phyloP scores from a whole-genome alignment of 495 filamentous ascomycete species.

The Zalerion maritima region DNA sequence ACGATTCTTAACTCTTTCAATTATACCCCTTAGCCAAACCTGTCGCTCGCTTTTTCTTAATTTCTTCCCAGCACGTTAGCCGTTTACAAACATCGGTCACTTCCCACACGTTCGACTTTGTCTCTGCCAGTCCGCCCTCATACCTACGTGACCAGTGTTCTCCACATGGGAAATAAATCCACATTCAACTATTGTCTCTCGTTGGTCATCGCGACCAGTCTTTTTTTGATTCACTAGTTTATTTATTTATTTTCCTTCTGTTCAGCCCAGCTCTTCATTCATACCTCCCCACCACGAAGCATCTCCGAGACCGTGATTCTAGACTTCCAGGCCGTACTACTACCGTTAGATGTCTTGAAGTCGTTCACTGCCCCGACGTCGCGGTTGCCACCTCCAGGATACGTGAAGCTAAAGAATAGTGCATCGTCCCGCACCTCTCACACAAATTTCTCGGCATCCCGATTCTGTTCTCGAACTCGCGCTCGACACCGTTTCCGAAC shows the following conservation, averaged over 20 bases:
- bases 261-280: slow-evolving; percentile 4
- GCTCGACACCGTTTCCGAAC: slow-evolving; percentile 9
- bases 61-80: neutral
- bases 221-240: no score
- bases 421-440: no score
- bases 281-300: slow-evolving; percentile 8
- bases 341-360: slow-evolving; percentile 3
- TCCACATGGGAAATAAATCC: no score
- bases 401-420: no score
- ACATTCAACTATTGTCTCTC: no score
- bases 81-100: neutral
- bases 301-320: slow-evolving; percentile 9
- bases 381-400: slow-evolving; percentile 1
- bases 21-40: neutral
- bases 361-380: slow-evolving; percentile 1
- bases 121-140: no score
- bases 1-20: slow-evolving; percentile 2
- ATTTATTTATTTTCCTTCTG: no score
- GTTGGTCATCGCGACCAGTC: no score
- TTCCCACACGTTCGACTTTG: no score
- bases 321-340: slow-evolving; percentile 5
- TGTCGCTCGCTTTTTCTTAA: neutral
- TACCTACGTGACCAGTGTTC: no score
- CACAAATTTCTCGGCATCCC: slow-evolving; percentile 4
- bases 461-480: slow-evolving; percentile 4